Evolutionary conservation across 2,329 filamentous ascomycete species (phyloP).

Genomic region (Coleophoma eucalyptorum): DNA sequence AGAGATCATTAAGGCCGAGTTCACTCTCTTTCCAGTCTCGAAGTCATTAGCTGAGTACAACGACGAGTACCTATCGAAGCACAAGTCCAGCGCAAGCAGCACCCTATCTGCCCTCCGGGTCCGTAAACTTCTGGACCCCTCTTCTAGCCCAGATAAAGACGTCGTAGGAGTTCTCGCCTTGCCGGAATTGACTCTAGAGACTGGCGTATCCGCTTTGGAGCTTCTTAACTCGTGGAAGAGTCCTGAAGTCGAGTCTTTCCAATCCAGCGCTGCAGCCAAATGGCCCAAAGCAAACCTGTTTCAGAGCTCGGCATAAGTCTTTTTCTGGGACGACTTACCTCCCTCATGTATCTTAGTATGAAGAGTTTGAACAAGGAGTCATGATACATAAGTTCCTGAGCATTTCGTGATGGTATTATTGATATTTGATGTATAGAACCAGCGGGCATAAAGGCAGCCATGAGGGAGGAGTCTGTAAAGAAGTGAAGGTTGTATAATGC

Average conservation of each 20-base stretch:
- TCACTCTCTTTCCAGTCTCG: conserved; percentile 55
- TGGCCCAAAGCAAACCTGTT: conserved; percentile 30
- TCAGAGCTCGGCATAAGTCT: background rate
- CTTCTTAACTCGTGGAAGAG: conserved; percentile 47
- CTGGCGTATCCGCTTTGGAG: conserved; percentile 51
- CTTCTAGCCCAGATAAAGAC: conserved; percentile 55
- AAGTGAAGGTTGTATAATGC: too few relatives aligned
- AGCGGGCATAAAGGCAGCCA: too few relatives aligned
- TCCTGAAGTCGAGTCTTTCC: conserved; percentile 42
- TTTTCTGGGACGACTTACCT: too few relatives aligned
- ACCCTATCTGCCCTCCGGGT: conserved; percentile 60
- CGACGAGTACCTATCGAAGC: conserved; percentile 56
- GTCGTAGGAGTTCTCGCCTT: conserved; percentile 55
- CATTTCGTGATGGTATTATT: too few relatives aligned
- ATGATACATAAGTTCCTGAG: background rate
- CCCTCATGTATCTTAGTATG: background rate
- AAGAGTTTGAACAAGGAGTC: background rate
- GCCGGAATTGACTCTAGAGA: conserved; percentile 45
- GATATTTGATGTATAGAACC: too few relatives aligned
- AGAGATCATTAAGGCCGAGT: conserved; percentile 66
- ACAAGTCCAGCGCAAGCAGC: conserved; percentile 60
- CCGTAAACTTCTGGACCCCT: conserved; percentile 52
- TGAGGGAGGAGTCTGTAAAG: too few relatives aligned
- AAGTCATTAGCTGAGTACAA: conserved; percentile 61
- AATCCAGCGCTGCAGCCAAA: conserved; percentile 42